Percentiles rank a stretch among this genome's conserved stretches.
These are phyloP conservation scores for Ricinus communis DNA, from an alignment of 345 rosid genomes.

Conservation along the genomic window DNA sequence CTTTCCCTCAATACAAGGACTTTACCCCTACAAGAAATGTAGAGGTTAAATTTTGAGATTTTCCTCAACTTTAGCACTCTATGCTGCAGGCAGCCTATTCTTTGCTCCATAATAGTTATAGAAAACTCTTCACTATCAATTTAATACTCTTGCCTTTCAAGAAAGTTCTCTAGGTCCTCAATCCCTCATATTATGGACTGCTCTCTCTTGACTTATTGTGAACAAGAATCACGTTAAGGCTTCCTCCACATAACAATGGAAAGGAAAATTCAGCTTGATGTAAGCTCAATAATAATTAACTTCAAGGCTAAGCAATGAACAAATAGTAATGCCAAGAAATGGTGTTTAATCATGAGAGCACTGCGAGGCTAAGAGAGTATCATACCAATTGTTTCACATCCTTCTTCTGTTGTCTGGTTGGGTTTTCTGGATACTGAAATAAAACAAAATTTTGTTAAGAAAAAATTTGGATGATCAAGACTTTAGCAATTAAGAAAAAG, in stretches of 20 bases:
- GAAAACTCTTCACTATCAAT: background rate
- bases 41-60: background rate
- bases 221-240: background rate
- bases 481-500: background rate
- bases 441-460: background rate
- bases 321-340: background rate
- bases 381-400: slow-evolving; percentile 89
- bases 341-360: background rate
- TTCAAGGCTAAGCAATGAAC: background rate
- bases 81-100: background rate
- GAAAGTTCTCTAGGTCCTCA: background rate
- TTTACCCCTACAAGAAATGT: background rate
- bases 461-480: slow-evolving; percentile 1
- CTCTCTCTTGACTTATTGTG: no score
- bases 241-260: background rate
- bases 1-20: background rate
- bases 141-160: background rate
- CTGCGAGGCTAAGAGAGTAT: slow-evolving; percentile 7
- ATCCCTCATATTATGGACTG: background rate
- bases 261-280: background rate
- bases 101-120: background rate
- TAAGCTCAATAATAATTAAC: background rate
- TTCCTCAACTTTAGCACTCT: background rate
- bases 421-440: slow-evolving; percentile 89
- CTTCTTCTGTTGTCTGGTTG: slow-evolving; percentile 91